Evolutionary conservation across 805 yeast species (phyloP), one percentile per base, ranked within the genome.

Genomic region (Schwanniomyces polymorphus): DNA sequence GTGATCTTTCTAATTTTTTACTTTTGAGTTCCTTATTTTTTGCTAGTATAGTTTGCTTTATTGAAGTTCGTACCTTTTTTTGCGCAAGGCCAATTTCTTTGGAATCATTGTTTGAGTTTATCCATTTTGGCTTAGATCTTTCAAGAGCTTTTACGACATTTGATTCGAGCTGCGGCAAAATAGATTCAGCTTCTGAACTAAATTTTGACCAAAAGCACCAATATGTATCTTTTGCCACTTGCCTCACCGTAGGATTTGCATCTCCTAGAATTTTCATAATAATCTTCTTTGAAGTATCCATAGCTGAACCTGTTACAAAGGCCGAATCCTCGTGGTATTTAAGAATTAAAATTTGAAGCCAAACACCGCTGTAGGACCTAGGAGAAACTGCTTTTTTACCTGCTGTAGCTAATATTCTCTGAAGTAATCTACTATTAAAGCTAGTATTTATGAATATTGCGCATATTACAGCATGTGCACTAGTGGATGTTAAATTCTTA

Each of bases 161-260:
- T 0, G 68, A 44, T 44, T 81, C 86, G 25, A 80, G 53, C 31
- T 60, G 68, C 9, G 57, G 38, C 14, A 74, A 52, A 8, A 81
- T 49, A 12, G 51, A 53, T 12, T 76, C 79, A 0, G 84, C 86
- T 11, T 71, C 67, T 0, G 64, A 57, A 0, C 88, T 86, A 66
- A 81, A 86, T 6, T 75, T 58, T 17, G 70, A 72, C 54, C 75
- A 76, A 46, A 81, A 77, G 11, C 79, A 70, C 97, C 97, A 91
- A 57, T 78, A 92, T 0, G 90, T 75, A 2, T 74, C 70, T 60
- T 96, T 78, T 71, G 85, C 87, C 0, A 81, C 70, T 56, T 84
- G 95, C 53, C 97, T 76, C 0, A 88, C 97, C 0, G 79, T 70
- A 0, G 91, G 89, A 48, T 86, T 86, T 0, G 97, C 88, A 62